Base-by-base conservation (phyloP, 805 yeast genomes). In the Candida maesae region DNA sequence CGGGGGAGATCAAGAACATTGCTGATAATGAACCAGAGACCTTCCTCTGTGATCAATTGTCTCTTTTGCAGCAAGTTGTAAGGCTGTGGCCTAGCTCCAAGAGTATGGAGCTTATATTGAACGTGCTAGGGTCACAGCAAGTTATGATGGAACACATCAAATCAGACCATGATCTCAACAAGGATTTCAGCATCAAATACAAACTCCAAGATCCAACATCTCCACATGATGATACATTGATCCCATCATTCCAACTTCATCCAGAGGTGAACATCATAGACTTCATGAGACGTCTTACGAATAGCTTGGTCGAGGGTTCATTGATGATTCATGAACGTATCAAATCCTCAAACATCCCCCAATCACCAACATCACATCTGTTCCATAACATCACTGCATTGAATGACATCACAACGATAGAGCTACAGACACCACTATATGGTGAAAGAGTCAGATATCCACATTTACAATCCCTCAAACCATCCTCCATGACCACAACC, bases 231-330 rank as follows among this genome's bases (percentile, higher is more conserved):
- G 42, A 35, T 2, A n/a, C 30, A 13, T 14, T 41, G 17, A 21
- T 31, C 14, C 44, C 44, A 15, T 16, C 13, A 11, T 20, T 31
- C 10, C 17, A 26, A 5, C 10, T 41, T 2, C 28, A 19, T 16
- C 44, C 39, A 18, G 37, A 41, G 6, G 34, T 36, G 16, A 41
- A 41, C n/a, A 30, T 36, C 8, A 20, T 36, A 15, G 44, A 41
- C 24, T 36, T 36, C 26, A 33, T 28, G 32, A 25, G 44, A 21
- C 19, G 35, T 6, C 18, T 41, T 19, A 41, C 44, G 2, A 18
- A 35, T 17, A 17, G 15, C 3, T 24, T 41, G 6, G 34, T 41
- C 4, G 44, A 41, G 23, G 11, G 33, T 9, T 23, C 44, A 10
- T 31, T 41, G 7, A 19, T 41, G 19, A 31, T 41, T 12, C 35